Evolutionary conservation across 345 rosid genomes (phyloP).

Genomic region (Lenwebbia sp.): DNA sequence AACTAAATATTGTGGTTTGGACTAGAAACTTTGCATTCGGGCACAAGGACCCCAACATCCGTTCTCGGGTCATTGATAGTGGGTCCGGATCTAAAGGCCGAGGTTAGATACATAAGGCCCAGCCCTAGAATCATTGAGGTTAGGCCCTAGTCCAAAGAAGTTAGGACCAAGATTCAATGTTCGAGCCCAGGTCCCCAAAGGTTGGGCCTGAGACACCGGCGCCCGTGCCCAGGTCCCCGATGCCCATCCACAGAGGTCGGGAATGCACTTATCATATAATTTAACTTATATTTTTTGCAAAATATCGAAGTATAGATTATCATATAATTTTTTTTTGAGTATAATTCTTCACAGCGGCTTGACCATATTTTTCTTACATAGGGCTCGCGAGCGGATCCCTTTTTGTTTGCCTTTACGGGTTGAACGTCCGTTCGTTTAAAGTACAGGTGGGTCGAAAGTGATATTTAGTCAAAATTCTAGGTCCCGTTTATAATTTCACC

Average conservation of each 20-base stretch:
- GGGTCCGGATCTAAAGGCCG: too few relatives aligned
- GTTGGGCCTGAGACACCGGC: too few relatives aligned
- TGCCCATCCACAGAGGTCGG: neutral
- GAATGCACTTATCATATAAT: too few relatives aligned
- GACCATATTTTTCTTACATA: too few relatives aligned
- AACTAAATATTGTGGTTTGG: neutral
- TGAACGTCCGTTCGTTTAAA: neutral
- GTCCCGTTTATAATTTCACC: neutral
- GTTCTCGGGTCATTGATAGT: neutral
- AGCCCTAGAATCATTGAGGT: too few relatives aligned
- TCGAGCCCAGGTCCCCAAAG: accelerated
- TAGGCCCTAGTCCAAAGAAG: too few relatives aligned
- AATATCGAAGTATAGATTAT: neutral
- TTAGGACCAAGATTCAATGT: accelerated
- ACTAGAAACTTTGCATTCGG: accelerated
- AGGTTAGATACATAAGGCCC: too few relatives aligned
- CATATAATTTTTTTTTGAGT: neutral
- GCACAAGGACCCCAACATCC: accelerated
- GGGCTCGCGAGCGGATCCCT: accelerated
- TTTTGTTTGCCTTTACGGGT: neutral
- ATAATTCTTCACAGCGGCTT: neutral
- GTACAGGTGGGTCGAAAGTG: neutral
- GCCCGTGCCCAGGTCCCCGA: neutral
- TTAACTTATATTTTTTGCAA: neutral
- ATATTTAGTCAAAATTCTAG: neutral